Percentiles rank a stretch among this genome's conserved stretches.
phyloP scores from a whole-genome alignment of 176 grass and related monocot genomes.

The Dendrocalamus sinicus region DNA sequence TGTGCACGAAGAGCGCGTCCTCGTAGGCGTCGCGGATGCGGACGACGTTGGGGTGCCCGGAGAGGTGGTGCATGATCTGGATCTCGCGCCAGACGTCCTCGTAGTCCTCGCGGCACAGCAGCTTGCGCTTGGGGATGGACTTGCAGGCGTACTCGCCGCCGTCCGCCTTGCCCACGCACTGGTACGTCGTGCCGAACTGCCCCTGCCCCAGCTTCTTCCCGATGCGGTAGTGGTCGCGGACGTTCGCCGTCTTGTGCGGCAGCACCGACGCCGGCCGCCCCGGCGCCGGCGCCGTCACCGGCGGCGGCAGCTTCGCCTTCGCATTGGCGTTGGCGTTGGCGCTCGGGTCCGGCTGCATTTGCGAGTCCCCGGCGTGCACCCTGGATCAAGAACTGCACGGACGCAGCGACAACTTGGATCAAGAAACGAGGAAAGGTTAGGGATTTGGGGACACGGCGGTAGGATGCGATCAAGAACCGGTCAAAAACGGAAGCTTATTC shows the following conservation, averaged over 20 bases:
- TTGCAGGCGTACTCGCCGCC: conserved; percentile 89
- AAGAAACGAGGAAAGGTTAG: conserved; percentile 35
- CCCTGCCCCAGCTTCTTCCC: conserved; percentile 96
- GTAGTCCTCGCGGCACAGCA: conserved; percentile 89
- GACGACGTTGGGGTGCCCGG: conserved; percentile 83
- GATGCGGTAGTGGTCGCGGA: conserved; percentile 90
- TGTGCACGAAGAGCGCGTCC: conserved; percentile 93
- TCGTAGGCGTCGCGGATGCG: conserved; percentile 86
- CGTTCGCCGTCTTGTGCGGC: conserved; percentile 92
- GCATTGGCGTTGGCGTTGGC: conserved; percentile 38
- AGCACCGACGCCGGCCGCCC: conserved; percentile 73
- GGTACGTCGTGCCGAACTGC: conserved; percentile 93
- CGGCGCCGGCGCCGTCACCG: conserved; percentile 32
- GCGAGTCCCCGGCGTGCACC: conserved; percentile 12
- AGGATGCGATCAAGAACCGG: conserved; percentile 42
- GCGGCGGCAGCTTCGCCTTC: conserved; percentile 38
- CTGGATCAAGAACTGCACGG: conserved; percentile 41
- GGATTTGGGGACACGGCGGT: conserved; percentile 2
- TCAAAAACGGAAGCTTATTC: conserved; percentile 27
- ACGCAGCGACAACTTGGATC: conserved; percentile 17
- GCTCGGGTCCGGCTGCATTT: conserved; percentile 64
- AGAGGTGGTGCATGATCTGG: conserved; percentile 99
- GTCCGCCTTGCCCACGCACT: conserved; percentile 75
- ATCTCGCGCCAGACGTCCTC: conserved; percentile 94
- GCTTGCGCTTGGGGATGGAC: conserved; percentile 97